These are phyloP conservation scores for Orbilia ellipsospora DNA, from an alignment of 2,329 filamentous ascomycete genomes.

Conservation along the genomic window DNA sequence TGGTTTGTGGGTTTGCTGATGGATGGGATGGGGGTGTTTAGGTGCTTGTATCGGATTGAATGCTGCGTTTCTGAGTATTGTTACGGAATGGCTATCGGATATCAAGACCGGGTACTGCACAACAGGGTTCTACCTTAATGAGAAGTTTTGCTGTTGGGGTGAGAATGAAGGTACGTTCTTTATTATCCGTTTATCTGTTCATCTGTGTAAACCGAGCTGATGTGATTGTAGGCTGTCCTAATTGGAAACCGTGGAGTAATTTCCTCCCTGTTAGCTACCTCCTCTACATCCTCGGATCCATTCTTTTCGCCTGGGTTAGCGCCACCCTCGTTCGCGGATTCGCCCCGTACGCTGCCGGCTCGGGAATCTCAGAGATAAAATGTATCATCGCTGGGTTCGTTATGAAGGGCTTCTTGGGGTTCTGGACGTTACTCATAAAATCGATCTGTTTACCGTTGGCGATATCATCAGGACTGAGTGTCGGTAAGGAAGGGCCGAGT, in stretches of 20 bases:
- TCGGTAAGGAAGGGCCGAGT: constrained; percentile 96
- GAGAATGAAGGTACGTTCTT: constrained; percentile 76
- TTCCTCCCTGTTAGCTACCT: constrained; percentile 84
- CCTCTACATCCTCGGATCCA: constrained; percentile 85
- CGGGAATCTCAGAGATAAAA: constrained; percentile 98
- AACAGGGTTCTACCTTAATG: constrained; percentile 95
- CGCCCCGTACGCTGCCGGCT: constrained; percentile 94
- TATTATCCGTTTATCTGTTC: constrained; percentile 49
- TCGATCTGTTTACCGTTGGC: constrained; percentile 88
- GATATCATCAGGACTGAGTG: constrained; percentile 91
- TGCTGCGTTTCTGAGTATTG: constrained; percentile 90
- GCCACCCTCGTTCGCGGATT: constrained; percentile 88
- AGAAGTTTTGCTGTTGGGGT: constrained; percentile 98
- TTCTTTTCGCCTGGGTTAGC: constrained; percentile 81
- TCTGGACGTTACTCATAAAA: constrained; percentile 93
- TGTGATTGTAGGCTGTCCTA: constrained; percentile 73
- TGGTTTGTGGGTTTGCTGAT: neutral
- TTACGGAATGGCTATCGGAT: constrained; percentile 96
- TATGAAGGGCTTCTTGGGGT: constrained; percentile 97
- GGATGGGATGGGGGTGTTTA: constrained; percentile 35
- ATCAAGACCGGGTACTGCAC: constrained; percentile 96
- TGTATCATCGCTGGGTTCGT: constrained; percentile 98
- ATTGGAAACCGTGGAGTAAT: constrained; percentile 90
- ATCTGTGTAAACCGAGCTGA: neutral
- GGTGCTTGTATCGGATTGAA: constrained; percentile 91